Evolutionary conservation across 306 rosid genomes (phyloP), one percentile per base, ranked within the genome.

Genomic region (Prunus davidiana): DNA sequence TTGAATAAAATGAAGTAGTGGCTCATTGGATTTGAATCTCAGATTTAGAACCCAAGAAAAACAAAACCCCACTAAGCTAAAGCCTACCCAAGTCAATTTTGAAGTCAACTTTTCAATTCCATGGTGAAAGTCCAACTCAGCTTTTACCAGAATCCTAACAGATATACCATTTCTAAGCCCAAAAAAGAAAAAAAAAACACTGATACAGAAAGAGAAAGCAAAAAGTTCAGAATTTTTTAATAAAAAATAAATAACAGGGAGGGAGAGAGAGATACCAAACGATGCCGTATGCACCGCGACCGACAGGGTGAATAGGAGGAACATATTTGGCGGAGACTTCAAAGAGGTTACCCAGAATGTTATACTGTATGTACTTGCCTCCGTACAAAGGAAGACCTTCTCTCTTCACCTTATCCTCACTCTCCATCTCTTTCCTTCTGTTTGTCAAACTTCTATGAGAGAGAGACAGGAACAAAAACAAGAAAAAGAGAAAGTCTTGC

Each of bases 201-300:
- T 38, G 43, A 38, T 6, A 49, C 14, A 69, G 61, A 61, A 60
- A 50, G 27, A 15, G 15, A 4, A 38, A 22, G 19, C 52, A 30
- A 73, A 71, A 76, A 79, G 72, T 55, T 11, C 32, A 73, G 65
- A 68, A 22, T 72, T 41, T 66, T 4, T 12, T 61, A 67, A 34
- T 12, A 0, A 28, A 5, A 46, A 43, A 20, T 14, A 5, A 6
- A 47, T 2, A 28, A 16, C 12, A 41, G 5, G 64, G 55, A 56
- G 63, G 46, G 30, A 67, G 67, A 56, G 30, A 16, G 15, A 46
- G 64, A 51, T 70, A 95, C 98, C 98, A 95, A 73, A 95, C 97
- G 89, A 92, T 86, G 84, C 97, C 98, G 82, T 92, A 92, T 5
- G 98, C 96, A 56, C 98, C 98, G 58, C 98, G 96, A 27, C 98